Percentiles rank a stretch among this genome's conserved stretches.
phyloP scores from a whole-genome alignment of 768 basidiomycete species.

The Boletus subcaerulescens region DNA sequence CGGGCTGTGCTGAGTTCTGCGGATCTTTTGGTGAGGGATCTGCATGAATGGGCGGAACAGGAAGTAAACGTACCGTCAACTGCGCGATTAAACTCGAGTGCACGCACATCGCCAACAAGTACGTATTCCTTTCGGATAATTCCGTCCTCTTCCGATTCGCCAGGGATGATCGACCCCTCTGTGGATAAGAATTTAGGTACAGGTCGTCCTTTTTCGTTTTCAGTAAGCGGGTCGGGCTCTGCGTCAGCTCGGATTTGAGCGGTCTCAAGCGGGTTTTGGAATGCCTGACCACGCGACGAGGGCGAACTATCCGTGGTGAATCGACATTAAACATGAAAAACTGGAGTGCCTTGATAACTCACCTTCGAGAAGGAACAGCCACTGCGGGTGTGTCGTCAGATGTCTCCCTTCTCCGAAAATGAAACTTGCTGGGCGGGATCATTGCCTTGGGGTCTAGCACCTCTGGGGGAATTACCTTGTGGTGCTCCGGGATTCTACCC shows the following conservation, averaged over 20 bases:
- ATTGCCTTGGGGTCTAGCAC: slow-evolving; percentile 76
- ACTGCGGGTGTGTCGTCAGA: slow-evolving; percentile 10
- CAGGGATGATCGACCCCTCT: slow-evolving; percentile 69
- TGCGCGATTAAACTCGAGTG: slow-evolving; percentile 88
- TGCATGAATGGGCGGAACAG: neutral
- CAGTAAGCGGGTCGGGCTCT: slow-evolving; percentile 6
- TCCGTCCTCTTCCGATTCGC: slow-evolving; percentile 82
- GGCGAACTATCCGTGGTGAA: slow-evolving; percentile 8
- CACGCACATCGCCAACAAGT: slow-evolving; percentile 83
- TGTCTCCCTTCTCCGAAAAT: slow-evolving; percentile 49
- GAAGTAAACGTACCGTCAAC: slow-evolving; percentile 70
- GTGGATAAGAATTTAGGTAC: slow-evolving; percentile 39
- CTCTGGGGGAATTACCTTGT: slow-evolving; percentile 72
- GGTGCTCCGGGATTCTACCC: slow-evolving; percentile 64
- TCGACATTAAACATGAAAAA: neutral
- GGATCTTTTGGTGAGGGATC: slow-evolving; percentile 10
- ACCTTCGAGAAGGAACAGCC: slow-evolving; percentile 21
- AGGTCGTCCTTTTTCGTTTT: slow-evolving; percentile 14
- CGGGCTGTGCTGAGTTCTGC: slow-evolving; percentile 65
- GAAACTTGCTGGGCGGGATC: slow-evolving; percentile 80
- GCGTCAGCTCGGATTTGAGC: slow-evolving; percentile 13
- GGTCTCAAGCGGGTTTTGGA: slow-evolving; percentile 8
- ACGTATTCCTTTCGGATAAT: slow-evolving; percentile 86
- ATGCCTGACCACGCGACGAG: slow-evolving; percentile 18
- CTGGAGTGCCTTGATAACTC: neutral